Evolutionary conservation across 2,329 filamentous ascomycete genomes (phyloP), one percentile per base, ranked within the genome.

Genomic region (Fusarium siculi): DNA sequence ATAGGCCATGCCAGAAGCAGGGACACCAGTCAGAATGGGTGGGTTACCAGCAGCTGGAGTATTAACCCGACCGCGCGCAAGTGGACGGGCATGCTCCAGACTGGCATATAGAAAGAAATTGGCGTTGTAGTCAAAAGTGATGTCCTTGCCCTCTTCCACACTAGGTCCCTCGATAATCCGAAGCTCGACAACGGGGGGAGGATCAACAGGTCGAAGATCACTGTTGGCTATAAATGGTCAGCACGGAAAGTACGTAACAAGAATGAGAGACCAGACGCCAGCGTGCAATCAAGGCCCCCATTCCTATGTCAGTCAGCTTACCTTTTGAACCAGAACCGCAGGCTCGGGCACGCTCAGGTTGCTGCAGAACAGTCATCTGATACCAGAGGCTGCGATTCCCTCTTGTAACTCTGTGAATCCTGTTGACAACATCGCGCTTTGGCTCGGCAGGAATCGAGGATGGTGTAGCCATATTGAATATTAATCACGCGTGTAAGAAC

Each of bases 61-160:
- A 76, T 91, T 90, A 50, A 93, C 90, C 74, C 95, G 93, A 56
- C 93, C 93, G 66, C 94, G 92, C 23, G 94, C 94, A 67, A 98
- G 93, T 36, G 91, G 90, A 42, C 95, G 93, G 34, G 94, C 93
- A 76, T 94, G 91, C 80, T 98, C 95, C 66, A 99, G 87, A 10
- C 95, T 98, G 57, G 95, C 94, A 78, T 94, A 98, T 44, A 98
- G 91, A 84, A 99, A 98, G 88, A 98, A 98, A 83, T 97, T 97
- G 80, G 95, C 95, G 80, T 97, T 96, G 86, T 98, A 97, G 66
- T 91, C 89, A 78, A 97, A 97, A 4, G 96, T 98, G 78, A 95
- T 90, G 69, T 95, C 93, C 79, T 87, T 87, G 62, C 88, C 88
- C 57, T 86, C 83, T 54, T 89, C 87, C 30, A 91, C 86, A 32